Evolutionary conservation across 176 grass and related monocot genomes (phyloP), one percentile per base, ranked within the genome.

Genomic region (Tillandsia fasciculata): DNA sequence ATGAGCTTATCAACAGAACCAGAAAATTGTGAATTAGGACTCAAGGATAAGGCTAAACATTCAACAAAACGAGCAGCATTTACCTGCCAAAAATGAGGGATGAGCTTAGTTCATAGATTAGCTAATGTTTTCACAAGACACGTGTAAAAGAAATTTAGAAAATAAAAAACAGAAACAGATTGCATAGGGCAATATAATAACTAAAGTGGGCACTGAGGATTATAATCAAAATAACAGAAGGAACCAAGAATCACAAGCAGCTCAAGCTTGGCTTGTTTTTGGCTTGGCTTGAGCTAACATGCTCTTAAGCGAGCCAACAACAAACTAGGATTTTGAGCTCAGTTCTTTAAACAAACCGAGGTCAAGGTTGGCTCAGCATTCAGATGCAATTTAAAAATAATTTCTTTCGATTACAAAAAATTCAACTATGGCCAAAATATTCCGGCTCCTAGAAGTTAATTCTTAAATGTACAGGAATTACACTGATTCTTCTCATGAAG

Each of bases 1-100:
- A 90, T 87, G 59, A 97, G 68, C 68, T 91, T 97, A 48, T 89
- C 81, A 76, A 97, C 86, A 49, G 93, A 92, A 81, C 93, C 93
- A 73, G 83, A 71, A 80, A 87, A 97, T 47, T 87, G 86, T 51
- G 89, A 85, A 76, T 85, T 85, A 64, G 88, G 89, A 68, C 88
- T 90, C 57, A 97, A 72, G 78, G 78, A 92, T 68, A 87, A 73
- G 74, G 76, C 79, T 52, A 97, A 48, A 85, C 74, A 90, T 71
- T 97, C 86, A 76, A 97, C 87, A 65, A 97, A 78, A 59, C 81
- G 79, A 79, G 81, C 48, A 47, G 86, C 81, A 52, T 74, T 86
- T 58, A 80, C 74, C 93, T 97, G 89, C 49, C 64, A 83, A 50
- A 13, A 29, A 24, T 59, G 54, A 59, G 54, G 54, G 54, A 59